Evolutionary conservation across 768 basidiomycete genomes (phyloP), one percentile per base, ranked within the genome.

Genomic region (Pholiota conissans): DNA sequence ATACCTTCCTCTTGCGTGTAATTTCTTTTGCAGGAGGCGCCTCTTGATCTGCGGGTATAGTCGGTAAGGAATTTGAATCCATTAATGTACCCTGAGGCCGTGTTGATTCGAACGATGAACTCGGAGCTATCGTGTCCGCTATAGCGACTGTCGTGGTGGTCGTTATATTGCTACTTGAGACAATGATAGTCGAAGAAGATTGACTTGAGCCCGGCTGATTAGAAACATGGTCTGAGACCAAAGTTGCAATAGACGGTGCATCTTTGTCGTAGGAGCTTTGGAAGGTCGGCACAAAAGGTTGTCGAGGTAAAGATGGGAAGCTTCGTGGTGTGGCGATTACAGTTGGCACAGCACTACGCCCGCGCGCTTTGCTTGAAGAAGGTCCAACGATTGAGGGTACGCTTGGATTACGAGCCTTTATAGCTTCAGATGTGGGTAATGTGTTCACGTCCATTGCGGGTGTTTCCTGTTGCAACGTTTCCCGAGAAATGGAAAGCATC

Each of bases 281-380:
- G 10, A 22, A 27, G 32, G 39, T 16, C 8, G 48, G 27, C 14
- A 34, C 18, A 26, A 40, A 20, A 7, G 42, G n/a, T 18, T 32
- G 40, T n/a, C 32, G 35, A 9, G 24, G 20, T 5, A 11, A 29
- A 20, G 42, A 14, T 24, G 45, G 42, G 28, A 42, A 45, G 29
- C 18, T 54, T 32, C 42, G 39, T 11, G 42, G 53, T 8, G 53
- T 46, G 20, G 53, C 27, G 13, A 54, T 54, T 8, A 54, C 53
- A 30, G 29, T 54, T n/a, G 53, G 53, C 2, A 54, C 42, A 24
- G 30, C 26, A 45, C 40, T 45, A 54, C 53, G 53, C n/a, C 59
- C 55, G 13, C 56, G 57, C 11, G 24, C 47, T 32, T 49, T 46
- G n/a, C 47, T 58, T 40, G 55, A 22, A 13, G 59, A 57, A 11